These are phyloP conservation scores for Beauveria medogensis DNA, from an alignment of 2,329 filamentous ascomycete species.

Conservation along the genomic window DNA sequence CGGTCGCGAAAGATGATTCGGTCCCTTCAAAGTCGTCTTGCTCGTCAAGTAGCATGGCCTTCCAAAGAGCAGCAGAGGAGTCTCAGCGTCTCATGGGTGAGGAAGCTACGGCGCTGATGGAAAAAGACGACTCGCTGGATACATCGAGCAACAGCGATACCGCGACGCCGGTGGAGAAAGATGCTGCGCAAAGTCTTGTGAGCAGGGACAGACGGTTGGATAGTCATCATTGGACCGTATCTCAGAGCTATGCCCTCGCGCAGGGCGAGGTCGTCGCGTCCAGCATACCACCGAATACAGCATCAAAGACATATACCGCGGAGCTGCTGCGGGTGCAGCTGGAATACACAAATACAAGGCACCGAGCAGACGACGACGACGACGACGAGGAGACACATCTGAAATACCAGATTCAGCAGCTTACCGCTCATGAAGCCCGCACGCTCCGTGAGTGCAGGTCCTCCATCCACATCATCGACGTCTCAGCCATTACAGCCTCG, in stretches of 20 bases:
- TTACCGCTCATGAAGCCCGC: not conserved
- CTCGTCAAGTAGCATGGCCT: not conserved
- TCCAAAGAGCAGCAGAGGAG: not conserved
- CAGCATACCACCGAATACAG: not conserved
- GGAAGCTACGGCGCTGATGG: no score
- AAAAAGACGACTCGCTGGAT: no score
- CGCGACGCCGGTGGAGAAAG: no score
- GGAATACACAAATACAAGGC: not conserved
- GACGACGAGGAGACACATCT: not conserved
- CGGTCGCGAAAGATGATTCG: not conserved
- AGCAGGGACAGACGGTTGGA: no score
- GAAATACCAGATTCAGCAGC: not conserved
- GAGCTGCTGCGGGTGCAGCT: not conserved
- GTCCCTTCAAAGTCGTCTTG: not conserved
- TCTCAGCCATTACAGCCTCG: not conserved
- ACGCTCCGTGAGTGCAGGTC: not conserved
- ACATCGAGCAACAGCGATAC: not conserved
- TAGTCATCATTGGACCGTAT: not conserved
- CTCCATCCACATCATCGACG: not conserved
- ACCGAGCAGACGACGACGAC: no score
- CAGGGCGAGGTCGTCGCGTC: not conserved
- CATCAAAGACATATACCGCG: not conserved
- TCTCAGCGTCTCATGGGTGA: not conserved
- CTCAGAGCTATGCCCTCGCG: not conserved
- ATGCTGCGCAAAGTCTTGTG: not conserved